Evolutionary conservation across 1,139 yeast species (phyloP), one percentile per base, ranked within the genome.

Genomic region (Suhomyces taliae): DNA sequence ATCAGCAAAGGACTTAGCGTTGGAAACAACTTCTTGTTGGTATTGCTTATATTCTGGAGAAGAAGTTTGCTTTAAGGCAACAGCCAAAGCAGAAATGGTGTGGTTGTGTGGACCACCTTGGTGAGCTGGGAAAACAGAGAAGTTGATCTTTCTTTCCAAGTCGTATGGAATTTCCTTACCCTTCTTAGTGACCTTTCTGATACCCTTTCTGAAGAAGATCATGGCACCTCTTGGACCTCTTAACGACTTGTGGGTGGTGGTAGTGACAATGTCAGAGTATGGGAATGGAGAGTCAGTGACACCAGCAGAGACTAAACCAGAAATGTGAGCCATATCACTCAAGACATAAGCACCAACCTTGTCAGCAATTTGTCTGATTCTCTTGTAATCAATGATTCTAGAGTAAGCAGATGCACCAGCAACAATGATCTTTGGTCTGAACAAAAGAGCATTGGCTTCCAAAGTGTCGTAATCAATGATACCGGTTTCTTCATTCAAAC

Each of bases 101-200:
- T 91, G 97, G 78, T 91, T 91, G 72, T 91, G 97, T 58, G 98
- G 98, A 63, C 98, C 98, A 76, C 98, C 98, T 78, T 91, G 98
- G 71, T 91, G 97, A 50, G 96, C 98, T 58, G 98, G 98, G 88
- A 91, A 91, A 38, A 91, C 97, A 26, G 96, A 88, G 66, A 91
- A 91, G 78, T 91, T 91, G 70, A 91, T 90, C 64, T 86, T 88
- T 69, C 81, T 83, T 65, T 91, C 97, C 64, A 91, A 81, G 53
- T 90, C 97, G 69, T 90, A 91, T 49, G 78, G 76, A 51, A 88
- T 78, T 72, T 90, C 95, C 73, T 89, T 88, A 58, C 97, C 97
- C 63, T 86, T 85, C 77, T 89, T 89, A 61, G 86, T 85, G 52
- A 85, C 84, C 64, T 83, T 83, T 77, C 93, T 84, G 51, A 89